Evolutionary conservation across 2,329 filamentous ascomycete genomes (phyloP).

Genomic region (Xylariaceae sp.): DNA sequence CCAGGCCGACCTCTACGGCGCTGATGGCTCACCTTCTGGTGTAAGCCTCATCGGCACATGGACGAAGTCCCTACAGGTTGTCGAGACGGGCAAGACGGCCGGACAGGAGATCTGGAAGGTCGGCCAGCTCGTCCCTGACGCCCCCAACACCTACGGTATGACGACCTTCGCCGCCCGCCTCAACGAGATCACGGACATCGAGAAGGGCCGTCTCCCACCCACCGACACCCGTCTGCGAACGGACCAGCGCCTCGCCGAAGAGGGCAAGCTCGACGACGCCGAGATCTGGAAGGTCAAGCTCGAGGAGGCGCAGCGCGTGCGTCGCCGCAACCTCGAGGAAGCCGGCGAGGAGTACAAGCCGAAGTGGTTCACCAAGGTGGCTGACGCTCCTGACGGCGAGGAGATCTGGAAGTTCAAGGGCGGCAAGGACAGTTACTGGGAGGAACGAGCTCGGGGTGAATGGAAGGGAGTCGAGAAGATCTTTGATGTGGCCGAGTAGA

Average conservation of each 20-base stretch:
- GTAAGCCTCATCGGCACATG: conserved; percentile 75
- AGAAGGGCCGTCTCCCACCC: conserved; percentile 66
- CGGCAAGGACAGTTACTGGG: conserved; percentile 91
- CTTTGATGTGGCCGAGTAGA: conserved; percentile 24
- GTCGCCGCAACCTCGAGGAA: conserved; percentile 71
- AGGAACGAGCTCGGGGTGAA: conserved; percentile 54
- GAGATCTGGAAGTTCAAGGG: conserved; percentile 71
- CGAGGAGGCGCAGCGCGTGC: conserved; percentile 76
- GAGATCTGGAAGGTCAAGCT: conserved; percentile 77
- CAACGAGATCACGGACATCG: conserved; percentile 81
- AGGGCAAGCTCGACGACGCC: conserved; percentile 74
- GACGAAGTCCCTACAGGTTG: conserved; percentile 67
- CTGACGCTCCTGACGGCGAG: conserved; percentile 53
- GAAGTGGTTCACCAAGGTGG: conserved; percentile 75
- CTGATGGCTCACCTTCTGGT: conserved; percentile 59
- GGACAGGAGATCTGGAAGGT: conserved; percentile 70
- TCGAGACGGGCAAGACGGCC: conserved; percentile 54
- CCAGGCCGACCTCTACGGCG: conserved; percentile 64
- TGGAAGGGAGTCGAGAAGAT: conserved; percentile 31
- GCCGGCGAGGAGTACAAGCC: conserved; percentile 67
- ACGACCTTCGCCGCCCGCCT: conserved; percentile 79
- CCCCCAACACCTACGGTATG: conserved; percentile 77
- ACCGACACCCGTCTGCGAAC: conserved; percentile 82
- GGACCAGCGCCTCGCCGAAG: conserved; percentile 80
- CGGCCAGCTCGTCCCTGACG: conserved; percentile 71